Evolutionary conservation across 306 rosid species (phyloP).

Genomic region (Leucaena leucocephala): DNA sequence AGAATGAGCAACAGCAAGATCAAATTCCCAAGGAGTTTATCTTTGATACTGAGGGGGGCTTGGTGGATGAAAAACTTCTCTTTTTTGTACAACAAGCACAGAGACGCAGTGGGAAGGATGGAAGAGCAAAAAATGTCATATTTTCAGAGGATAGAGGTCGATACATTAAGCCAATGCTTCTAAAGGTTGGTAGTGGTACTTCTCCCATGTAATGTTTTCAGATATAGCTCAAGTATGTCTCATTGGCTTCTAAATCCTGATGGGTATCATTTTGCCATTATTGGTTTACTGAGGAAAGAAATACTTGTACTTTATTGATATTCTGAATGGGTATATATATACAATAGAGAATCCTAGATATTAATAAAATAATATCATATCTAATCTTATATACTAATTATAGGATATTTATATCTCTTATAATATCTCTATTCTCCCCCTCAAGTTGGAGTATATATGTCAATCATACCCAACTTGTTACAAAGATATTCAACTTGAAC

Average conservation of each 20-base stretch:
- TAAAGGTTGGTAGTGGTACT: conserved; percentile 58
- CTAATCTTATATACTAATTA: no score
- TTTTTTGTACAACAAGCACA: conserved; percentile 98
- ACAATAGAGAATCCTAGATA: no score
- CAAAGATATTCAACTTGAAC: no score
- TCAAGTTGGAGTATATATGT: no score
- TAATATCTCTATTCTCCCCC: no score
- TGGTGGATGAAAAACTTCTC: conserved; percentile 97
- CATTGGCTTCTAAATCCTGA: conserved; percentile 15
- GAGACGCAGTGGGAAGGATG: conserved; percentile 88
- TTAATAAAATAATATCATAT: no score
- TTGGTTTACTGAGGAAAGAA: no score
- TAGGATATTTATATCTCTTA: no score
- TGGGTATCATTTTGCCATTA: neutral
- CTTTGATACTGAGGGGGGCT: conserved; percentile 96
- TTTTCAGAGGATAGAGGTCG: conserved; percentile 99
- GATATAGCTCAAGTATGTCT: conserved; percentile 26
- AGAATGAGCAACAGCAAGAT: conserved; percentile 79
- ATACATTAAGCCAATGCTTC: conserved; percentile 95
- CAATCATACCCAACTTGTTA: no score
- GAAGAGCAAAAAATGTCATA: conserved; percentile 96
- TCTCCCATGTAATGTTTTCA: conserved; percentile 7
- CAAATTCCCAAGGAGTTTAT: conserved; percentile 92
- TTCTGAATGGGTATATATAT: no score
- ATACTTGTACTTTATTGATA: no score